phyloP scores from a whole-genome alignment of 805 yeast genomes.

The Komagataella pseudopastoris region DNA sequence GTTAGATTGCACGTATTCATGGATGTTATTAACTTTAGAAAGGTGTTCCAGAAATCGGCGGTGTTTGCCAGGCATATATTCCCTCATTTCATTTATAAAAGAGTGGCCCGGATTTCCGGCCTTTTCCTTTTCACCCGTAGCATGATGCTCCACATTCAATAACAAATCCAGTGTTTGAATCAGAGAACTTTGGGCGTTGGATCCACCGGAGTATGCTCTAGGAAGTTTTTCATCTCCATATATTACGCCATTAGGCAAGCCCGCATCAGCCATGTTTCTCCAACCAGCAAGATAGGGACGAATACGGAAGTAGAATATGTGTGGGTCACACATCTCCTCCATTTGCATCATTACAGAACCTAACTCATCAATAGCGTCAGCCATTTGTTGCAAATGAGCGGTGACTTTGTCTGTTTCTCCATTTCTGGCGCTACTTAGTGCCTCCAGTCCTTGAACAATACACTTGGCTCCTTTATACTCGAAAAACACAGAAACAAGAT shows the following conservation, averaged over 20 bases:
- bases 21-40: slow-evolving; percentile 40
- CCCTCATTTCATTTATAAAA: slow-evolving; percentile 74
- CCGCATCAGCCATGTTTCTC: slow-evolving; percentile 82
- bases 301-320: slow-evolving; percentile 71
- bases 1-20: slow-evolving; percentile 42
- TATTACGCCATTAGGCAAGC: slow-evolving; percentile 63
- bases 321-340: slow-evolving; percentile 95
- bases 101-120: slow-evolving; percentile 2
- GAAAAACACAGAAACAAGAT: slow-evolving; percentile 74
- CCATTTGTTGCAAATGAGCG: slow-evolving; percentile 43
- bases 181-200: slow-evolving; percentile 86
- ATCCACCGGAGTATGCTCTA: slow-evolving; percentile 69
- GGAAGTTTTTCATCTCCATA: slow-evolving; percentile 56
- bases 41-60: slow-evolving; percentile 57
- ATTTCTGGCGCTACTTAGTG: slow-evolving; percentile 40
- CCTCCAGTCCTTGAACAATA: slow-evolving; percentile 52
- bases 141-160: slow-evolving; percentile 62
- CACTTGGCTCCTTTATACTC: slow-evolving; percentile 73
- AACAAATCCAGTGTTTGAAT: slow-evolving; percentile 78
- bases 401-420: slow-evolving; percentile 28
- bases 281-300: slow-evolving; percentile 92
- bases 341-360: slow-evolving; percentile 64
- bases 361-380: slow-evolving; percentile 61
- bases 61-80: slow-evolving; percentile 85
- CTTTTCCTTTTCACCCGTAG: slow-evolving; percentile 42